Evolutionary conservation across 805 yeast genomes (phyloP).

Genomic region (Monosporozyma aerobia): DNA sequence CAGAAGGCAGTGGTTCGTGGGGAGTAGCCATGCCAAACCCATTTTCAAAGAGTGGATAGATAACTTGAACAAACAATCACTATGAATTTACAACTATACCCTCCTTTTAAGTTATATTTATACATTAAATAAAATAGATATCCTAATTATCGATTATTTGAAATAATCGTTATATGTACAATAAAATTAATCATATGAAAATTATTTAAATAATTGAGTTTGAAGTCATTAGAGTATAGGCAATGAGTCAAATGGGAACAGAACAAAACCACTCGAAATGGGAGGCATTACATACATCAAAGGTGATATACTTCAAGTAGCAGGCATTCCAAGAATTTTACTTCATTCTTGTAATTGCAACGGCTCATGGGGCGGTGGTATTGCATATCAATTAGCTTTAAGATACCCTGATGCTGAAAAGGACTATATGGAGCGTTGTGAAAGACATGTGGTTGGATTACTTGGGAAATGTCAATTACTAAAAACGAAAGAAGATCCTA

Average conservation of each 20-base stretch:
- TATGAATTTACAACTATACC: background rate
- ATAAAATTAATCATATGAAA: background rate
- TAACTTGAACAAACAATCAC: background rate
- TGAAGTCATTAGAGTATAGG: background rate
- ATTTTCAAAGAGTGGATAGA: constrained; percentile 1
- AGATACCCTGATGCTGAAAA: constrained; percentile 50
- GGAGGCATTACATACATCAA: constrained; percentile 10
- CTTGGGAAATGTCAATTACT: constrained; percentile 39
- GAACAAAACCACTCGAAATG: constrained; percentile 5
- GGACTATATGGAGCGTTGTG: constrained; percentile 32
- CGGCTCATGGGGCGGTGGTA: constrained; percentile 83
- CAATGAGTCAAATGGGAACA: background rate
- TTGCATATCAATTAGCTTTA: constrained; percentile 49
- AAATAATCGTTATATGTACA: background rate
- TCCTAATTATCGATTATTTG: background rate
- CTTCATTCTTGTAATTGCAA: constrained; percentile 76
- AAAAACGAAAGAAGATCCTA: constrained; percentile 15
- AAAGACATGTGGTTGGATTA: constrained; percentile 13
- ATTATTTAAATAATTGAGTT: background rate
- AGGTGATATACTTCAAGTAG: constrained; percentile 14
- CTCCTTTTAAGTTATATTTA: background rate
- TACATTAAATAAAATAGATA: background rate
- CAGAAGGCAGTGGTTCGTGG: constrained; percentile 26
- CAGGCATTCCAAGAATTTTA: constrained; percentile 35
- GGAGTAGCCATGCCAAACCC: constrained; percentile 5